Percentiles rank a stretch among this genome's conserved stretches.
Evolutionary conservation across 2,329 filamentous ascomycete genomes (phyloP).

Genomic region (Ophiognomonia clavigignenti-juglandacearum): DNA sequence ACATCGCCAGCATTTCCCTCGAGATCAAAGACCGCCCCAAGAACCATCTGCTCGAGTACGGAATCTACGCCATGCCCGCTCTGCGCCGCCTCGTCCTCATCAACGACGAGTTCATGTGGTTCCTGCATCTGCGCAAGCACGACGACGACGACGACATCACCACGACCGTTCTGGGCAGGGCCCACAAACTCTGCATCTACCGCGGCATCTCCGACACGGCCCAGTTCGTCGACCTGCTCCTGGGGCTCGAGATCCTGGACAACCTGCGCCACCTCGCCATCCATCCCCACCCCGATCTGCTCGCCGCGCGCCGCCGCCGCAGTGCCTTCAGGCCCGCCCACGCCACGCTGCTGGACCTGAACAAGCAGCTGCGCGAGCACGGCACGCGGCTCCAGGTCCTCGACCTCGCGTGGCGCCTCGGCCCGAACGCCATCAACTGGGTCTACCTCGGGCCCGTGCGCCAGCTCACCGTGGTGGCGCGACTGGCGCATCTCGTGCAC

Average conservation of each 20-base stretch:
- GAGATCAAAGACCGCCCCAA: background rate
- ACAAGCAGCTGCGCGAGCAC: background rate
- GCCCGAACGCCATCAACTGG: background rate
- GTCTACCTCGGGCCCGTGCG: background rate
- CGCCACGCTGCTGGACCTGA: background rate
- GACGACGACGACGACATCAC: background rate
- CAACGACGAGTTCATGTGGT: background rate
- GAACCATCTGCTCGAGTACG: background rate
- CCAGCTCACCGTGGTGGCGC: background rate
- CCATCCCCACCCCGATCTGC: background rate
- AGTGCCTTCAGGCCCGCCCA: background rate
- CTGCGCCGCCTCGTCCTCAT: background rate
- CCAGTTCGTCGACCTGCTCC: background rate
- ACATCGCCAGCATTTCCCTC: background rate
- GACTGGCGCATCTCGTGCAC: background rate
- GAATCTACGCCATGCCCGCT: background rate
- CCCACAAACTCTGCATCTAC: background rate
- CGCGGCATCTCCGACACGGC: background rate
- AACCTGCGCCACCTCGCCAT: background rate
- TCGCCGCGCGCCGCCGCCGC: no score
- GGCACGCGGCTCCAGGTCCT: background rate
- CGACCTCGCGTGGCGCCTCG: background rate
- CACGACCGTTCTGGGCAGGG: background rate
- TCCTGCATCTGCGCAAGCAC: background rate
- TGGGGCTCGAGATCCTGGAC: background rate